Base-by-base conservation (phyloP, 2,329 filamentous ascomycete genomes). In the Penicillium sp. region DNA sequence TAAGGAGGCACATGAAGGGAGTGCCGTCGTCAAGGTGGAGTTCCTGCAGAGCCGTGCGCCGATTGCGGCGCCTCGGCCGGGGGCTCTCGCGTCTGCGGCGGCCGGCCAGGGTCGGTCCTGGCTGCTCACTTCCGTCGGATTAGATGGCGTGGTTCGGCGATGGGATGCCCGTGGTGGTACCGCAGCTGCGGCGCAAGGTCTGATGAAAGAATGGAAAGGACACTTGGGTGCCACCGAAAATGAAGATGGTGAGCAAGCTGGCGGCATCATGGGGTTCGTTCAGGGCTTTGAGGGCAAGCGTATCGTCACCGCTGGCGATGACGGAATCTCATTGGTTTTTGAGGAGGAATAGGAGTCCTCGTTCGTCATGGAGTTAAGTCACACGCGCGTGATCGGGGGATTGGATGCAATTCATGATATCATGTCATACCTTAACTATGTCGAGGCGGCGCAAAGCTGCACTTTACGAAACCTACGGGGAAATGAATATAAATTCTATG, bases 301-400 rank as follows among this genome's bases (percentile, higher is more conserved):
- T 50, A 74, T 97, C 33, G 78, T 95, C 4, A 97, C 93, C 4
- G 93, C 89, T 2, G 93, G 93, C 16, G 93, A 98, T 69, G 93
- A 98, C 56, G 67, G 68, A 7, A 63, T 74, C 39, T 59, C 66
- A 4, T 54, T 75, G 37, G 64, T 74, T 18, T 75, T 74, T 48
- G 67, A 70, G 45, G 66, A 69, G 15, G 34, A 47, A 18, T 43
- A 46, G 13, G 35, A n/a, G n/a, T n/a, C n/a, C n/a, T n/a, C 11
- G 25, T 27, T 27, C 6, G 25, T 23, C 11, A 7, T n/a, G 4
- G 11, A 13, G 4, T 27, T 27, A n/a, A 13, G 11, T 27, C 21
- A n/a, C 25, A 9, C 25, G 14, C 25, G 25, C 25, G n/a, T n/a
- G n/a, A n/a, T n/a, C n/a, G 15, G 34, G 13, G 33, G 38, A 46